A percentile compares a stretch with the other conserved stretches of the same genome.
These are phyloP conservation scores for Plasmodium falciparum DNA, from an alignment of 169 alveolate genomes.

Conservation along the genomic window DNA sequence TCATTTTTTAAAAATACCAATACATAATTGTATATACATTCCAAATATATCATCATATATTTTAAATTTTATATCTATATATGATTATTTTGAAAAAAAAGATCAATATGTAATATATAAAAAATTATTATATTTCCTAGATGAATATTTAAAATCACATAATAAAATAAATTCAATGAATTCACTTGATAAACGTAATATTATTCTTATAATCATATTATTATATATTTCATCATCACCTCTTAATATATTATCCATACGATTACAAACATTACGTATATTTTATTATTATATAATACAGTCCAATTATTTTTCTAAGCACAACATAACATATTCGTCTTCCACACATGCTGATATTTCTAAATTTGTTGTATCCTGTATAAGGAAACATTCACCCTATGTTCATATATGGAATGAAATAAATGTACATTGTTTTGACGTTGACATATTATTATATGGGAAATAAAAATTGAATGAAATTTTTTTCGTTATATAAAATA, in stretches of 20 bases:
- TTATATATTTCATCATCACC: not conserved
- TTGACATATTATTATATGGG: conserved; percentile 18
- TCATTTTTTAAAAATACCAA: conserved; percentile 26
- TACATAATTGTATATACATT: not conserved
- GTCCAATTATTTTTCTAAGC: not conserved
- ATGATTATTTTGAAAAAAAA: not conserved
- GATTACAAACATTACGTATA: not conserved
- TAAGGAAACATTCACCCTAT: not conserved
- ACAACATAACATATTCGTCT: conserved; percentile 19
- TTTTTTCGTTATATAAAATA: too few relatives aligned
- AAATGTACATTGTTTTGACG: conserved; percentile 8
- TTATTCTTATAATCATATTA: conserved; percentile 7
- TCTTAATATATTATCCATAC: conserved; percentile 12
- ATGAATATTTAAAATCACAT: not conserved
- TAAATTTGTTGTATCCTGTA: not conserved
- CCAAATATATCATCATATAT: conserved; percentile 54
- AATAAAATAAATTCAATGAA: not conserved
- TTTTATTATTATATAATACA: conserved; percentile 30
- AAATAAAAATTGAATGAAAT: not conserved
- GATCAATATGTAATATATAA: not conserved
- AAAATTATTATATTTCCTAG: conserved; percentile 5
- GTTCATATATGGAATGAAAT: conserved; percentile 18
- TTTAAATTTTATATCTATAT: conserved; percentile 20
- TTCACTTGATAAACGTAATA: conserved; percentile 39
- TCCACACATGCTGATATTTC: conserved; percentile 25